Conservation (phyloP, 805 yeast species). For the Metschnikowia santaceciliae region DNA sequence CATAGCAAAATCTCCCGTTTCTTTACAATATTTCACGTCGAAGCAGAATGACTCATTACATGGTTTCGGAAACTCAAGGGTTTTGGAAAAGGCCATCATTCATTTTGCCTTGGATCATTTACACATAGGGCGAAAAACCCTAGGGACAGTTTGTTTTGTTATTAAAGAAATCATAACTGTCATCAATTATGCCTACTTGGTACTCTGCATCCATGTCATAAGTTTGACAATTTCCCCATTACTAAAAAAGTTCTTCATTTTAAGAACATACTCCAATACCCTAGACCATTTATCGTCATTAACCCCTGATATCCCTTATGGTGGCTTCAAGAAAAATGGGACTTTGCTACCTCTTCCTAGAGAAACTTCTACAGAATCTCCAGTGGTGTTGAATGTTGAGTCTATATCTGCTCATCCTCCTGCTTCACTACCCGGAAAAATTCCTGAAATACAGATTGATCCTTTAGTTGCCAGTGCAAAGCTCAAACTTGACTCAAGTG, state of each 20-base stretch:
- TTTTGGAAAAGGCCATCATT: not conserved
- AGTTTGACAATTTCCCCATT: conserved; percentile 19
- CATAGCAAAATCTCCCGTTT: conserved; percentile 5
- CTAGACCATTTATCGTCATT: conserved; percentile 21
- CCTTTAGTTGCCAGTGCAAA: not conserved
- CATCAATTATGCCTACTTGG: conserved; percentile 19
- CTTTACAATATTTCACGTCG: not conserved
- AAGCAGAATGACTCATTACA: not conserved
- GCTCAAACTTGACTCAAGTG: not conserved
- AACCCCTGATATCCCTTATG: conserved; percentile 20
- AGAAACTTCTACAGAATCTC: conserved; percentile 11
- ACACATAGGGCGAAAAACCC: conserved; percentile 4
- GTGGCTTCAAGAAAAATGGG: conserved; percentile 13
- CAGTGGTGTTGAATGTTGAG: conserved; percentile 16
- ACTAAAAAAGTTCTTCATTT: conserved; percentile 14
- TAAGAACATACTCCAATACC: conserved; percentile 20
- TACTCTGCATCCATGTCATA: conserved; percentile 27
- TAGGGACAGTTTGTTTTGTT: conserved; percentile 8
- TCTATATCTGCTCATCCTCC: conserved; percentile 3
- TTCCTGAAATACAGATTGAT: conserved; percentile 7
- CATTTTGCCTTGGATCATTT: conserved; percentile 1
- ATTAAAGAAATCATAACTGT: conserved; percentile 12
- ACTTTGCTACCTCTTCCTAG: conserved; percentile 6
- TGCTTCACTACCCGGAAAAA: not conserved
- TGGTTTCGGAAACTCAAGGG: not conserved